These are phyloP conservation scores for Barnettozyma siamensis DNA, from an alignment of 805 yeast species.

Conservation along the genomic window DNA sequence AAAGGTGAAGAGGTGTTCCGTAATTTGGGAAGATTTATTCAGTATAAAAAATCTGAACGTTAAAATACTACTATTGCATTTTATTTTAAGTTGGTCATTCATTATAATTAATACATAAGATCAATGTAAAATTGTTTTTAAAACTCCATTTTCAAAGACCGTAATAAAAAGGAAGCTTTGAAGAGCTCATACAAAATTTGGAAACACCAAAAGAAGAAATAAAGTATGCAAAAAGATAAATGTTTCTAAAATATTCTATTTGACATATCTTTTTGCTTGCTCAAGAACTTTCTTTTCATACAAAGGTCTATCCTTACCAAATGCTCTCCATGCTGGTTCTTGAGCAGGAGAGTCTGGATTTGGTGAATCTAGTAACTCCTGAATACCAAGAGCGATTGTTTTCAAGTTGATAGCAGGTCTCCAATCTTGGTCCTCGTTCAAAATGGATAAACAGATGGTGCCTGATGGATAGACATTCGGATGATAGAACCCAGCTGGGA, in stretches of 20 bases:
- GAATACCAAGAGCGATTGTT: slow-evolving; percentile 87
- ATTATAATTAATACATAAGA: background rate
- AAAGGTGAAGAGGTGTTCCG: slow-evolving; percentile 60
- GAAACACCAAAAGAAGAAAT: too few relatives aligned
- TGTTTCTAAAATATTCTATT: slow-evolving; percentile 13
- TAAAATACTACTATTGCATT: background rate
- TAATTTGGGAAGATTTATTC: slow-evolving; percentile 70
- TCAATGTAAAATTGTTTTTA: too few relatives aligned
- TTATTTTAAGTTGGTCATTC: background rate
- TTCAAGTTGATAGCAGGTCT: slow-evolving; percentile 91
- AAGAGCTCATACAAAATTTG: too few relatives aligned
- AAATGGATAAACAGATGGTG: slow-evolving; percentile 85
- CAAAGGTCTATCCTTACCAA: slow-evolving; percentile 54
- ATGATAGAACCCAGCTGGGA: slow-evolving; percentile 88
- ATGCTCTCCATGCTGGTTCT: slow-evolving; percentile 92
- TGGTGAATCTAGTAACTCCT: slow-evolving; percentile 83
- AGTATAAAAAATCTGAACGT: slow-evolving; percentile 56
- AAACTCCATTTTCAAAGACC: too few relatives aligned
- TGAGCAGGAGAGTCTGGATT: slow-evolving; percentile 97
- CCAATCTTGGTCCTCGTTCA: slow-evolving; percentile 97
- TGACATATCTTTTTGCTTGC: slow-evolving; percentile 71
- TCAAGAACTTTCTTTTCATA: slow-evolving; percentile 76
- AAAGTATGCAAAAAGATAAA: background rate
- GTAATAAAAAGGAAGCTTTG: too few relatives aligned
- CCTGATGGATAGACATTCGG: slow-evolving; percentile 98